Evolutionary conservation across 148 eudicot genomes (phyloP), one percentile per base, ranked within the genome.

Genomic region (Nepenthes mirabilis): DNA sequence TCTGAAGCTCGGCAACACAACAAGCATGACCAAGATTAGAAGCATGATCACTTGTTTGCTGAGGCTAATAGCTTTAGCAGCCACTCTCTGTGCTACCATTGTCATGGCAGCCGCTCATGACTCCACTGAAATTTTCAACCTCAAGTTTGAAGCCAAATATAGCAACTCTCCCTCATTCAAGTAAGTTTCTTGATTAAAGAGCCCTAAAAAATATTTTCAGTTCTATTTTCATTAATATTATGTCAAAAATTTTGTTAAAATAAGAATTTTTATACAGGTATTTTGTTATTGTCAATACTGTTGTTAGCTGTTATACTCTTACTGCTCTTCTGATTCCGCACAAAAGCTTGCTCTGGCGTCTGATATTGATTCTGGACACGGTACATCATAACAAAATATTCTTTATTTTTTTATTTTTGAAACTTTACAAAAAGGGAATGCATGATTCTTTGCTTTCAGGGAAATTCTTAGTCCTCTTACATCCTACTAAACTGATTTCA

Each of bases 41-140:
- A 64, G 70, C 6, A 49, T 82, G 34, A 71, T 80, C 34, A 73
- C 77, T n/a, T 56, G 76, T 33, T n/a, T 82, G 60, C 74, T 88
- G 8, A 88, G 98, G 82, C 64, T 88, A 13, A 10, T 79, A 61
- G 94, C 90, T 59, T 62, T 88, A 49, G 80, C 37, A 13, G 78
- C 91, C 34, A 60, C 78, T 34, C 54, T 83, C 23, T 57, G 82
- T 11, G 86, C 98, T 32, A 64, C 86, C 11, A 67, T 83, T 52
- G 60, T 85, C 9, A 88, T 88, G 96, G 64, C 80, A 56, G 85
- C 84, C 0, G 80, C 84, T 66, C 84, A 77, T 69, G 96, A 91
- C 57, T 65, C 98, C 14, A 77, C 93, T 10, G 57, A 73, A 1
- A 76, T 91, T 11, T 64, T 85, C 36, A 66, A 65, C 68, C 52